phyloP scores from a whole-genome alignment of 2,329 filamentous ascomycete genomes.

The Ceratocystis albifundus region DNA sequence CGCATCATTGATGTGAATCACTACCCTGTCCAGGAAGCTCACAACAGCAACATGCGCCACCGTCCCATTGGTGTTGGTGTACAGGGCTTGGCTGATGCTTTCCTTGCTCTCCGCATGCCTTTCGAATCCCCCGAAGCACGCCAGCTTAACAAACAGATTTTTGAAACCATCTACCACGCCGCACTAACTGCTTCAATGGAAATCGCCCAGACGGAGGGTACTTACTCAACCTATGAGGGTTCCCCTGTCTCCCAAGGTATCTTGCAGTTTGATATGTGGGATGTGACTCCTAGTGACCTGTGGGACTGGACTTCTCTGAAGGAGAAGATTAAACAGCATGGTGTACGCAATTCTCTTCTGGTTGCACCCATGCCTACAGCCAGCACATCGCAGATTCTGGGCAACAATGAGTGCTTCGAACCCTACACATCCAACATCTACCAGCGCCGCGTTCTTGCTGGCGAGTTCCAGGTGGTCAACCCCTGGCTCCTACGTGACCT shows the following conservation, averaged over 20 bases:
- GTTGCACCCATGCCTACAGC: conserved; percentile 97
- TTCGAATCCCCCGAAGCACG: conserved; percentile 94
- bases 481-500: conserved; percentile 97
- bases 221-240: conserved; percentile 84
- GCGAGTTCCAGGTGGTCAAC: conserved; percentile 99
- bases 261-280: conserved; percentile 98
- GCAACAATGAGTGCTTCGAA: conserved; percentile 99
- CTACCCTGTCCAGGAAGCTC: conserved; percentile 90
- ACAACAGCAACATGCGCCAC: conserved; percentile 95
- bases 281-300: conserved; percentile 79
- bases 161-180: conserved; percentile 98
- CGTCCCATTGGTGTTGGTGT: conserved; percentile 93
- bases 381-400: conserved; percentile 91
- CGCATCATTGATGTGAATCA: conserved; percentile 97
- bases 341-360: conserved; percentile 88
- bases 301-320: conserved; percentile 94
- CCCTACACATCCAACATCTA: conserved; percentile 99
- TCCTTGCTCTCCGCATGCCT: conserved; percentile 89
- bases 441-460: conserved; percentile 91
- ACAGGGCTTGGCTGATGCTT: conserved; percentile 93
- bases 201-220: conserved; percentile 67
- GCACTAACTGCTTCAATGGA: conserved; percentile 81
- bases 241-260: conserved; percentile 91
- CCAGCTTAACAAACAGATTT: conserved; percentile 94
- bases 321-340: conserved; percentile 81